Evolutionary conservation across 306 rosid species (phyloP).

Genomic region (Lagenaria siceraria): DNA sequence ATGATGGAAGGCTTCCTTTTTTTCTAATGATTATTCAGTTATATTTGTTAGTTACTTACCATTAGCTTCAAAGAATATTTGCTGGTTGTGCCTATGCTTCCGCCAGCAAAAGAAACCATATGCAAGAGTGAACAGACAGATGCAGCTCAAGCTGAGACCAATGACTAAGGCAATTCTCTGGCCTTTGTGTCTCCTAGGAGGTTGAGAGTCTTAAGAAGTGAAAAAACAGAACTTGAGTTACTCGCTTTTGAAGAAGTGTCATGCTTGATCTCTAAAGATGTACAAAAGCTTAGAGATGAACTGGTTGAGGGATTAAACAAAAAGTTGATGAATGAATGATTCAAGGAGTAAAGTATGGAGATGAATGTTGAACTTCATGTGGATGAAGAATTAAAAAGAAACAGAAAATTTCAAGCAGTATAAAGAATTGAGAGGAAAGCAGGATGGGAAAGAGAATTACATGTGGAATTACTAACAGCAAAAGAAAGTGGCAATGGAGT

Average conservation of each 20-base stretch:
- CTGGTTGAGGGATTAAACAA: not conserved
- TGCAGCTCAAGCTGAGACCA: constrained; percentile 71
- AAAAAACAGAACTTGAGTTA: constrained; percentile 23
- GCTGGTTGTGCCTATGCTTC: constrained; percentile 68
- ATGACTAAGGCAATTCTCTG: constrained; percentile 65
- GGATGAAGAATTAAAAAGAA: not conserved
- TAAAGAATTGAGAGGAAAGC: not conserved
- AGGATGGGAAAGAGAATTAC: constrained; percentile 31
- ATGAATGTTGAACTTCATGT: not conserved
- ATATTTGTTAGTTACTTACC: constrained; percentile 27
- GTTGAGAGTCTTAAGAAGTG: constrained; percentile 31
- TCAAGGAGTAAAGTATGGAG: not conserved
- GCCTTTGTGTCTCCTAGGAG: constrained; percentile 41
- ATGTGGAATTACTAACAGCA: constrained; percentile 30
- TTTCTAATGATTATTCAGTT: not conserved
- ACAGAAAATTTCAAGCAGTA: not conserved
- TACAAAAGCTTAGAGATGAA: not conserved
- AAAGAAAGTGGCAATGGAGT: constrained; percentile 24
- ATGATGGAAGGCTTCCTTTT: not conserved
- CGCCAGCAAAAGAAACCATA: constrained; percentile 79
- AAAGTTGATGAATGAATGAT: not conserved
- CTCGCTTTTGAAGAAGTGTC: constrained; percentile 5
- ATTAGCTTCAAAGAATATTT: constrained; percentile 68
- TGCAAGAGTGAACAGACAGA: constrained; percentile 57
- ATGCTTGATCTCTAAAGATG: not conserved